A percentile compares a stretch with the other conserved stretches of the same genome.
Evolutionary conservation across 2,329 filamentous ascomycete species (phyloP).

Genomic region (Fusarium nodosum): DNA sequence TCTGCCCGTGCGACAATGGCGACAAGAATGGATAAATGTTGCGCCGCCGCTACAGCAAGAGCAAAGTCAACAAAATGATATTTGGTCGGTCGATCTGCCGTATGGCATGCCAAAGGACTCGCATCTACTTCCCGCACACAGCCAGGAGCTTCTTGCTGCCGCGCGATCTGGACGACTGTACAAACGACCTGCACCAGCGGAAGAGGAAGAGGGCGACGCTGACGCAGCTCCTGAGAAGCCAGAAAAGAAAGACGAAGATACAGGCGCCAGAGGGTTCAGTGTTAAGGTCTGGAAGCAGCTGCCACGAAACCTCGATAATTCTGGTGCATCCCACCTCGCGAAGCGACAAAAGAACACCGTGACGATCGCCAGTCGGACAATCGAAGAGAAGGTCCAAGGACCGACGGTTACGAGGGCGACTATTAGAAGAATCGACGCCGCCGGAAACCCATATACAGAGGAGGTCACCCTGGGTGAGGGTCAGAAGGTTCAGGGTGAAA

Average conservation of each 20-base stretch:
- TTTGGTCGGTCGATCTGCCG: conserved; percentile 82
- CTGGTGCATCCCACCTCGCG: conserved; percentile 68
- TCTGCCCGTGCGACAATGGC: conserved; percentile 92
- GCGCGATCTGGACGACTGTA: conserved; percentile 82
- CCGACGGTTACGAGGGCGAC: conserved; percentile 81
- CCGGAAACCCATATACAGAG: conserved; percentile 85
- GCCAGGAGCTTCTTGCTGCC: conserved; percentile 84
- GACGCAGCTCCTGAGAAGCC: conserved; percentile 64
- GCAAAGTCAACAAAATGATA: conserved; percentile 71
- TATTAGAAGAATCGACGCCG: conserved; percentile 81
- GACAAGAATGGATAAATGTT: conserved; percentile 76
- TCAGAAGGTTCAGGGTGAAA: conserved; percentile 84
- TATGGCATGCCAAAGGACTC: conserved; percentile 88
- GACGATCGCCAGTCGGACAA: conserved; percentile 67
- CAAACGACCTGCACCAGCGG: conserved; percentile 75
- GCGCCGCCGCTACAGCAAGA: conserved; percentile 76
- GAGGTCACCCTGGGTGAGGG: conserved; percentile 86
- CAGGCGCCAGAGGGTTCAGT: conserved; percentile 65
- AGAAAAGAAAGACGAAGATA: conserved; percentile 75
- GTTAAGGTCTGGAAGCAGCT: conserved; percentile 74
- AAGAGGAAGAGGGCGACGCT: conserved; percentile 70
- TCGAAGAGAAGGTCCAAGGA: conserved; percentile 60
- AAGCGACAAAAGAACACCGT: conserved; percentile 73
- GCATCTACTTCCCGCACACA: conserved; percentile 80
- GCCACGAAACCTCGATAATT: conserved; percentile 68